These are phyloP conservation scores for Exophiala sp. DNA, from an alignment of 2,329 filamentous ascomycete species.

Conservation along the genomic window DNA sequence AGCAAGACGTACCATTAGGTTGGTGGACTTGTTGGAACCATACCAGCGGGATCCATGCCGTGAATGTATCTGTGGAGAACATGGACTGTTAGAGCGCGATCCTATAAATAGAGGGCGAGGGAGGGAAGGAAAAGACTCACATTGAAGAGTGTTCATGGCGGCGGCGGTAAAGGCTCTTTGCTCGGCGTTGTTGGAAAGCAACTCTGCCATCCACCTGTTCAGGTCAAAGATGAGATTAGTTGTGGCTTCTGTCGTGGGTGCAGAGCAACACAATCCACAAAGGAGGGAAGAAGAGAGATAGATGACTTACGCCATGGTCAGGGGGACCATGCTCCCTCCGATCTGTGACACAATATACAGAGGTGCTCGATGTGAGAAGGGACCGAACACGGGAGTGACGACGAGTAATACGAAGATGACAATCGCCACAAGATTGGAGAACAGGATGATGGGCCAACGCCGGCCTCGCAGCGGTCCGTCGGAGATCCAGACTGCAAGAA, in stretches of 20 bases:
- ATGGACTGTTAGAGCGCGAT: too few species aligned
- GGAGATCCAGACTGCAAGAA: constrained; percentile 16
- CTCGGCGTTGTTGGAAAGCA: constrained; percentile 20
- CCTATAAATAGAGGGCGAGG: background rate
- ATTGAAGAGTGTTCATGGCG: constrained; percentile 21
- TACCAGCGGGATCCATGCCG: constrained; percentile 20
- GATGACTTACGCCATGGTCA: constrained; percentile 22
- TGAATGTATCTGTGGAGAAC: constrained; percentile 11
- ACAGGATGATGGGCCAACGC: constrained; percentile 16
- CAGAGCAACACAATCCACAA: background rate
- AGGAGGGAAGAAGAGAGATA: too few species aligned
- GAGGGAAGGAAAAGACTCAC: constrained; percentile 3
- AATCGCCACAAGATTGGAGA: constrained; percentile 15
- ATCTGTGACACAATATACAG: constrained; percentile 17
- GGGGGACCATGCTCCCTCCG: constrained; percentile 11
- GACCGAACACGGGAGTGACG: constrained; percentile 18
- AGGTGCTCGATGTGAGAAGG: constrained; percentile 16
- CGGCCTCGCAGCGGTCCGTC: constrained; percentile 17
- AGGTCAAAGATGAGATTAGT: background rate
- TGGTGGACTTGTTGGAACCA: constrained; percentile 23
- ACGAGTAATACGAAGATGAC: constrained; percentile 13
- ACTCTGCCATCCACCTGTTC: constrained; percentile 19
- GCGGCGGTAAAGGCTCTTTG: constrained; percentile 20
- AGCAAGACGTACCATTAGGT: constrained; percentile 14
- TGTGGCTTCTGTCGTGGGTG: background rate